A percentile compares a stretch with the other conserved stretches of the same genome.
phyloP scores from a whole-genome alignment of 179 eudicot genomes.

The Vitellaria paradoxa region DNA sequence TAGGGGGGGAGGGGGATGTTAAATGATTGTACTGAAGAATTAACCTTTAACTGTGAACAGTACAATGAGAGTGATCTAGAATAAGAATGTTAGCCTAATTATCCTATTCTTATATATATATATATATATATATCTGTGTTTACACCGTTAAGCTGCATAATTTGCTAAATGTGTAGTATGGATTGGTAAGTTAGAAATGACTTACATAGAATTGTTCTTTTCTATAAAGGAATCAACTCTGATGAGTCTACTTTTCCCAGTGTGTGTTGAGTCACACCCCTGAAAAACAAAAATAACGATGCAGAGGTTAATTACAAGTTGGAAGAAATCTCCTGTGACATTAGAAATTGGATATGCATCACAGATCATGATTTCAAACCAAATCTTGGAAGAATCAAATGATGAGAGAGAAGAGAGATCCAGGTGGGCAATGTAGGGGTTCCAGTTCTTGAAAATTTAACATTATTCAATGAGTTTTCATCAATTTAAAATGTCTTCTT shows the following conservation, averaged over 20 bases:
- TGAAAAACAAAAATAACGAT: neutral
- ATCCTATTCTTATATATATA: too few relatives aligned
- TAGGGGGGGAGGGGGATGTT: too few relatives aligned
- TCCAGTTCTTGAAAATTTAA: too few relatives aligned
- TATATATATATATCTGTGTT: neutral
- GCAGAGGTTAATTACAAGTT: neutral
- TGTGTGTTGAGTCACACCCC: conserved; percentile 39
- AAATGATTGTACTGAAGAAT: too few relatives aligned
- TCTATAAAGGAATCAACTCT: conserved; percentile 46
- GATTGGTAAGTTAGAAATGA: neutral
- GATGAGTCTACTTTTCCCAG: conserved; percentile 53
- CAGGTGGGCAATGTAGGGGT: too few relatives aligned
- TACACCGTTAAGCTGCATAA: neutral
- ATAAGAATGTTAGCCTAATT: neutral
- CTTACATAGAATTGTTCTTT: conserved; percentile 45
- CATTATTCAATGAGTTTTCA: too few relatives aligned
- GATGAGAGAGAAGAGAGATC: too few relatives aligned
- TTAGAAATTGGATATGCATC: neutral
- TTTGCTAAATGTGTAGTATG: neutral
- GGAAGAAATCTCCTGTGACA: neutral
- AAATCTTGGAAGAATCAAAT: neutral
- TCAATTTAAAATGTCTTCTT: too few relatives aligned
- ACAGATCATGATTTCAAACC: neutral
- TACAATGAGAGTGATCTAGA: neutral
- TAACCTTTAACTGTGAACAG: too few relatives aligned